Conservation (phyloP, 1,284 basidiomycete species). For the Trichosporon sp. region DNA sequence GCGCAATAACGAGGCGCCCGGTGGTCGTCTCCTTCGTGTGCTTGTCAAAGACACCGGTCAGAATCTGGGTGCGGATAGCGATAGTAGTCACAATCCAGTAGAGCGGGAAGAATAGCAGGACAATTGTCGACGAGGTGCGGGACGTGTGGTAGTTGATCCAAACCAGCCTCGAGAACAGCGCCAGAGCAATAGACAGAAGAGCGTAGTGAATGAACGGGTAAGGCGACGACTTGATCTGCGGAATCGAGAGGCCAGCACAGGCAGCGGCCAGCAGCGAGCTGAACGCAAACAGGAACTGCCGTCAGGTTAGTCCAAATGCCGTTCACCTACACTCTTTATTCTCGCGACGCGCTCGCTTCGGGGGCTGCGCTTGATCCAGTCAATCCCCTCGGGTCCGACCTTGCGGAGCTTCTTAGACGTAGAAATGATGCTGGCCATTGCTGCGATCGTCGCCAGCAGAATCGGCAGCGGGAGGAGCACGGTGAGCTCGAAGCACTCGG, state of each 20-base stretch:
- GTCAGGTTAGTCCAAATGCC: conserved; percentile 51
- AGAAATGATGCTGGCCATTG: conserved; percentile 47
- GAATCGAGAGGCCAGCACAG: conserved; percentile 56
- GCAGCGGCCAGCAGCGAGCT: conserved; percentile 54
- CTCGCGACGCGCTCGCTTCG: conserved; percentile 56
- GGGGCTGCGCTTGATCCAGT: conserved; percentile 22
- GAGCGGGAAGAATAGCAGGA: conserved; percentile 79
- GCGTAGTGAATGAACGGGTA: conserved; percentile 23
- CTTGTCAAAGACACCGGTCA: conserved; percentile 33
- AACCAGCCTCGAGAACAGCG: conserved; percentile 40
- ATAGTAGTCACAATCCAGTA: conserved; percentile 59
- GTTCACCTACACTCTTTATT: conserved; percentile 61
- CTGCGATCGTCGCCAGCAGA: conserved; percentile 40
- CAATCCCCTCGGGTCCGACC: conserved; percentile 15
- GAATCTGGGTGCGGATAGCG: conserved; percentile 61
- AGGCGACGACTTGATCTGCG: conserved; percentile 52
- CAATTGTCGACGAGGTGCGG: conserved; percentile 66
- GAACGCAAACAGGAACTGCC: conserved; percentile 43
- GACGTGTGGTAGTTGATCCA: conserved; percentile 69
- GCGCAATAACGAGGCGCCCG: conserved; percentile 35
- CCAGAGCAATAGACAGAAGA: conserved; percentile 31
- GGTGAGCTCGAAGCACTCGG: conserved; percentile 77
- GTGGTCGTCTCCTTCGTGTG: conserved; percentile 21
- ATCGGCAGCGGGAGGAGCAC: conserved; percentile 58
- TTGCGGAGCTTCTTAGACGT: conserved; percentile 36